Percentiles rank a stretch among this genome's conserved stretches.
Conservation (phyloP, 352 stramenopile genomes). For the Globisporangium cederbergense region DNA sequence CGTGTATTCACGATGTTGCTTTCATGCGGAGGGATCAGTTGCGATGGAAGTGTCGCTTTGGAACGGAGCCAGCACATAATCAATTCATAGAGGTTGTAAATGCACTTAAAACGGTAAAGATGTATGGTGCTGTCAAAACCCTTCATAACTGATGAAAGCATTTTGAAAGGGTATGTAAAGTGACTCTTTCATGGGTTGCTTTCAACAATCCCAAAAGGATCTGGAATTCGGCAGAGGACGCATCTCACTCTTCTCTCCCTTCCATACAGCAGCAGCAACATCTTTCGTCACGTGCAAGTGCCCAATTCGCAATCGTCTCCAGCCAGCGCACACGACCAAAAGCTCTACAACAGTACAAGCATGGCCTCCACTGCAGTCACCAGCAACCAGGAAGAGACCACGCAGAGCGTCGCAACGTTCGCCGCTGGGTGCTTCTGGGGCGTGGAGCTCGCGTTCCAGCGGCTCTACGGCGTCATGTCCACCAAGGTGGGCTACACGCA, state of each 20-base stretch:
- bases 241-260: neutral
- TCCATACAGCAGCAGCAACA: neutral
- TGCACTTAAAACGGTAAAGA: too few relatives aligned
- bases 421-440: slow-evolving; percentile 98
- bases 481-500: slow-evolving; percentile 90
- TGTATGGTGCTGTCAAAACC: neutral
- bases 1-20: neutral
- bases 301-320: neutral
- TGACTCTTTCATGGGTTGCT: neutral
- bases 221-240: slow-evolving; percentile 3
- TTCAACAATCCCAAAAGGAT: neutral
- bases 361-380: neutral
- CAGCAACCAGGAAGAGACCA: slow-evolving; percentile 4
- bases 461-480: slow-evolving; percentile 88
- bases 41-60: too few relatives aligned
- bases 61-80: too few relatives aligned
- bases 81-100: too few relatives aligned
- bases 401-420: slow-evolving; percentile 86
- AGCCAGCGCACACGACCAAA: neutral
- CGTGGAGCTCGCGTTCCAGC: slow-evolving; percentile 95
- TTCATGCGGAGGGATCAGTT: too few relatives aligned
- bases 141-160: neutral
- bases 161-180: neutral
- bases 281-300: neutral
- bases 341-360: neutral